These are phyloP conservation scores for Aspergillus quadrilineatus DNA, from an alignment of 2,329 filamentous ascomycete species.

Conservation along the genomic window DNA sequence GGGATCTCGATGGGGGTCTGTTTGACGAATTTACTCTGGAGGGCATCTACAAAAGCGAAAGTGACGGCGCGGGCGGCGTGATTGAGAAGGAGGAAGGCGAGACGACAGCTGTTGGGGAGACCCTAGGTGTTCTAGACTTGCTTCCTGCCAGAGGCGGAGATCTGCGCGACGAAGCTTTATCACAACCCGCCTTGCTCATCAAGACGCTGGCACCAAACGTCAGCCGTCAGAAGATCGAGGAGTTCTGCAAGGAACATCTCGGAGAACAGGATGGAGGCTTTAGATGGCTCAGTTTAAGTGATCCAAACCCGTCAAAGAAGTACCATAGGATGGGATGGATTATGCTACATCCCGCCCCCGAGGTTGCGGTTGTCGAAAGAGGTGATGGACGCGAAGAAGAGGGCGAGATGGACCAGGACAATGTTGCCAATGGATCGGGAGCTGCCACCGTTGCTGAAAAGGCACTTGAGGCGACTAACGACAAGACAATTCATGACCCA, in stretches of 20 bases:
- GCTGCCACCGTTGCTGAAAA: slow-evolving; percentile 67
- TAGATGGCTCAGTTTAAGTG: slow-evolving; percentile 92
- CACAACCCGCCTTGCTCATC: slow-evolving; percentile 90
- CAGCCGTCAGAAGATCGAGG: slow-evolving; percentile 87
- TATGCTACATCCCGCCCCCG: slow-evolving; percentile 79
- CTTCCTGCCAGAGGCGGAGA: slow-evolving; percentile 81
- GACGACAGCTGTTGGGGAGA: slow-evolving; percentile 85
- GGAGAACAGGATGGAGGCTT: slow-evolving; percentile 89
- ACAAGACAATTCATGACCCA: slow-evolving; percentile 94
- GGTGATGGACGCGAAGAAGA: slow-evolving; percentile 71
- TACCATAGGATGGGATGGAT: slow-evolving; percentile 99
- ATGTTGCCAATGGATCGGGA: slow-evolving; percentile 31
- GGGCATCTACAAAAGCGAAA: slow-evolving; percentile 89
- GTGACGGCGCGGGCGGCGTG: slow-evolving; percentile 78
- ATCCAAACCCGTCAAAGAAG: slow-evolving; percentile 94
- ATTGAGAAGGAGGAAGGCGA: slow-evolving; percentile 96
- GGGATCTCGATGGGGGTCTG: slow-evolving; percentile 76
- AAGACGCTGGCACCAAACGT: slow-evolving; percentile 98
- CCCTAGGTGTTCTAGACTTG: slow-evolving; percentile 86
- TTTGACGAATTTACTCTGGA: slow-evolving; percentile 96
- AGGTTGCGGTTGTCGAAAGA: slow-evolving; percentile 66
- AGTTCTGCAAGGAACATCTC: slow-evolving; percentile 90
- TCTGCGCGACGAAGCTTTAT: slow-evolving; percentile 81
- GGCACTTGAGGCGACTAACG: slow-evolving; percentile 90
- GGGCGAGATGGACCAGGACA: slow-evolving; percentile 49